Evolutionary conservation across 345 rosid genomes (phyloP), one percentile per base, ranked within the genome.

Genomic region (Rhodamnia rubescens): DNA sequence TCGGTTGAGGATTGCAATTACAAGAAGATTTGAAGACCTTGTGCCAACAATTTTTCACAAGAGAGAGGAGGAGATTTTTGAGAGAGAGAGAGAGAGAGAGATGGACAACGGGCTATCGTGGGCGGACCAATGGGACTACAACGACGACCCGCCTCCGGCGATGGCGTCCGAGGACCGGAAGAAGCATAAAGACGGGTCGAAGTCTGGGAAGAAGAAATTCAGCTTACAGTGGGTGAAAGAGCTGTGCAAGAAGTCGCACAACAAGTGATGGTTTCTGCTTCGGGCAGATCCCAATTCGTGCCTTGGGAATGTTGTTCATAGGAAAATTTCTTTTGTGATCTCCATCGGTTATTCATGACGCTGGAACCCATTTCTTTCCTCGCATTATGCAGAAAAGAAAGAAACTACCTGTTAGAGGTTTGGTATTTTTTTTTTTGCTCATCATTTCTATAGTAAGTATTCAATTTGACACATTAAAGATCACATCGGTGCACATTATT

Each of bases 101-200:
- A 92, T 91, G 95, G 93, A 92, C 89, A 86, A 90, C n/a, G 95
- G 93, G 40, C 85, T 83, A 29, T 92, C 94, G 4, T 92, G 95
- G 95, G 94, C 95, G n/a, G 95, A 93, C 78, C 94, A 92, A 88
- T 92, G 95, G 95, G 95, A 93, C 64, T 84, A 78, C 42, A n/a
- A 88, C 83, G 82, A 84, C 14, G 86, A 90, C 27, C 93, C 92
- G 15, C 92, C 91, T 54, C 89, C 83, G n/a, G 85, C 91, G 7
- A 49, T 82, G 11, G 53, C 84, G 3, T 84, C 88, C 0, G 89
- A 85, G 1, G 85, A 87, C 55, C 85, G 88, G 86, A 91, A 85
- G 87, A 89, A 85, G 83, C 87, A 26, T 53, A 89, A 88, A 42
- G 83, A 69, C 3, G 47, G 86, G 90, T 21, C 90, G 86, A 53